A percentile compares a stretch with the other conserved stretches of the same genome.
Conservation (phyloP, 805 yeast species). For the Metschnikowia cerradonensis region DNA sequence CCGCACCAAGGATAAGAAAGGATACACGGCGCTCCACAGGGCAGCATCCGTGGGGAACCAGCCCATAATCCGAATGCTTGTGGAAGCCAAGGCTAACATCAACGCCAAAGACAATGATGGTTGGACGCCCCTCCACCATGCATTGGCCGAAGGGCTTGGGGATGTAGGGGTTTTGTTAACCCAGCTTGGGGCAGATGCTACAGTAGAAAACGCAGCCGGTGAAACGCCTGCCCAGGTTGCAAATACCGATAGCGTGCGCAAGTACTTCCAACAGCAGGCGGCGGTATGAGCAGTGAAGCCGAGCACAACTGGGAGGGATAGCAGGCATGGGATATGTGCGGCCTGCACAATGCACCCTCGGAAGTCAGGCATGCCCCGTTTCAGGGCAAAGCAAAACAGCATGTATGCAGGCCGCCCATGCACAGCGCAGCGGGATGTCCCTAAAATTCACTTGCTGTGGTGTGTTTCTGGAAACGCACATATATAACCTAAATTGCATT, state of each 20-base stretch:
- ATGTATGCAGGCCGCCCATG: slow-evolving; percentile 12
- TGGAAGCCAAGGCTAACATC: slow-evolving; percentile 53
- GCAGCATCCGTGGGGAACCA: slow-evolving; percentile 77
- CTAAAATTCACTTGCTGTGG: slow-evolving; percentile 13
- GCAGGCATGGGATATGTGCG: not conserved
- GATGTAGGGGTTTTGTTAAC: slow-evolving; percentile 65
- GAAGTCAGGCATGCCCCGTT: slow-evolving; percentile 14
- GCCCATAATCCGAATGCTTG: slow-evolving; percentile 52
- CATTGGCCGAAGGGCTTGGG: slow-evolving; percentile 84
- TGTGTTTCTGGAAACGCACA: slow-evolving; percentile 8
- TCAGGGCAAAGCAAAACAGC: slow-evolving; percentile 18
- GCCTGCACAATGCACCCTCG: slow-evolving; percentile 14
- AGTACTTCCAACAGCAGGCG: slow-evolving; percentile 7
- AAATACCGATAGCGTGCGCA: slow-evolving; percentile 31
- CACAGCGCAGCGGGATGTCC: slow-evolving; percentile 6
- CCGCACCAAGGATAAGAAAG: slow-evolving; percentile 61
- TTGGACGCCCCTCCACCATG: slow-evolving; percentile 88
- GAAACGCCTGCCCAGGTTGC: slow-evolving; percentile 37
- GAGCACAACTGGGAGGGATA: not conserved
- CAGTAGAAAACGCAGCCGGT: slow-evolving; percentile 47
- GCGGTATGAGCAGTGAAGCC: not conserved
- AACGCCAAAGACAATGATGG: slow-evolving; percentile 68
- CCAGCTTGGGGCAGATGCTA: slow-evolving; percentile 63
- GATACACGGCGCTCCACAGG: slow-evolving; percentile 68
- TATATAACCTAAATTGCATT: slow-evolving; percentile 3